A percentile compares a stretch with the other conserved stretches of the same genome.
Conservation (phyloP, 1,284 basidiomycete genomes). For the Ceratobasidium sp. region DNA sequence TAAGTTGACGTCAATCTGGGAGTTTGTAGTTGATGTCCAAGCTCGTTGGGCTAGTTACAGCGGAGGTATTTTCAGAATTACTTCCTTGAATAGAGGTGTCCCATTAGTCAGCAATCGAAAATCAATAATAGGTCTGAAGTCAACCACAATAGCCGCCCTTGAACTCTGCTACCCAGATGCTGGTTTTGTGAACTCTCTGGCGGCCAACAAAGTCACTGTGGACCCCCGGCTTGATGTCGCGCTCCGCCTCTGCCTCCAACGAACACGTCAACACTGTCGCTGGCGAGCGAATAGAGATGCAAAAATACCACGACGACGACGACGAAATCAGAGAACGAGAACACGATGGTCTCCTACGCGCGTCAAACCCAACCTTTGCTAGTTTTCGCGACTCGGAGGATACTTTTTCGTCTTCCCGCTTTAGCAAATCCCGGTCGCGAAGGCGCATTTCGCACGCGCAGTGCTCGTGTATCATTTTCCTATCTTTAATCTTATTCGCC, state of each 20-base stretch:
- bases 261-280: neutral
- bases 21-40: too few relatives aligned
- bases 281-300: slow-evolving; percentile 36
- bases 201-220: neutral
- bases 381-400: neutral
- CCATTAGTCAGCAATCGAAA: neutral
- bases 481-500: slow-evolving; percentile 30
- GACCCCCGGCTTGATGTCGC: slow-evolving; percentile 1
- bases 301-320: slow-evolving; percentile 41
- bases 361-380: neutral
- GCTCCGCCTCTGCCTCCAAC: slow-evolving; percentile 3
- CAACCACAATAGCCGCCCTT: neutral
- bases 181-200: neutral
- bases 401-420: neutral
- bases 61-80: too few relatives aligned
- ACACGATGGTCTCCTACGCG: slow-evolving; percentile 26
- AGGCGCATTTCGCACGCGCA: slow-evolving; percentile 31
- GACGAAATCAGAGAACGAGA: slow-evolving; percentile 32
- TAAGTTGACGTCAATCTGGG: neutral
- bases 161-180: neutral
- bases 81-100: neutral
- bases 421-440: neutral
- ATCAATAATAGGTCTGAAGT: neutral
- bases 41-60: too few relatives aligned
- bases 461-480: slow-evolving; percentile 40